Evolutionary conservation across 257 asterid genomes (phyloP).

Genomic region (Capsicum pubescens): DNA sequence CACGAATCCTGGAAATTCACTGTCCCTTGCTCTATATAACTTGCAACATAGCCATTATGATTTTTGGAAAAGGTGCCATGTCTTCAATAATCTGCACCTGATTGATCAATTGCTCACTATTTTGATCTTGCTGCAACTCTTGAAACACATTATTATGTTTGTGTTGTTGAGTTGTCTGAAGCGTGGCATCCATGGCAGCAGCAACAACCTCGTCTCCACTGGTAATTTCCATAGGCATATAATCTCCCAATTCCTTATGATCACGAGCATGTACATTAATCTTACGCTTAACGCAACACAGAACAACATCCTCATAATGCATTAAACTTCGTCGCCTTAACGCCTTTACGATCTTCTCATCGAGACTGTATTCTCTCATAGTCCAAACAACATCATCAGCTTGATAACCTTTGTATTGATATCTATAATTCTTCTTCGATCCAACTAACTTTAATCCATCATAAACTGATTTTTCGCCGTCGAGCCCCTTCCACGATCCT

Average conservation of each 20-base stretch:
- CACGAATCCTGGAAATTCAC: too few relatives aligned
- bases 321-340: neutral
- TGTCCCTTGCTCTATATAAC: too few relatives aligned
- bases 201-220: neutral
- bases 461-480: neutral
- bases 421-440: neutral
- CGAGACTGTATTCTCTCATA: slow-evolving; percentile 6
- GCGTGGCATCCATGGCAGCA: too few relatives aligned
- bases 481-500: neutral
- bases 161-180: too few relatives aligned
- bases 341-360: neutral
- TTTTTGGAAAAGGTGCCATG: too few relatives aligned
- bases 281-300: neutral
- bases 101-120: too few relatives aligned
- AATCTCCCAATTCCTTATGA: neutral
- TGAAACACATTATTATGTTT: too few relatives aligned
- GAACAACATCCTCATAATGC: neutral
- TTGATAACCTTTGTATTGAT: neutral
- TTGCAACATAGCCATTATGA: neutral
- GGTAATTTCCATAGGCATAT: neutral
- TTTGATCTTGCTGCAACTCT: neutral
- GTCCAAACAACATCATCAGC: neutral
- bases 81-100: too few relatives aligned
- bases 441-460: neutral
- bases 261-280: too few relatives aligned